Conservation (phyloP, 2,329 filamentous ascomycete genomes). For the Alternaria viburni region DNA sequence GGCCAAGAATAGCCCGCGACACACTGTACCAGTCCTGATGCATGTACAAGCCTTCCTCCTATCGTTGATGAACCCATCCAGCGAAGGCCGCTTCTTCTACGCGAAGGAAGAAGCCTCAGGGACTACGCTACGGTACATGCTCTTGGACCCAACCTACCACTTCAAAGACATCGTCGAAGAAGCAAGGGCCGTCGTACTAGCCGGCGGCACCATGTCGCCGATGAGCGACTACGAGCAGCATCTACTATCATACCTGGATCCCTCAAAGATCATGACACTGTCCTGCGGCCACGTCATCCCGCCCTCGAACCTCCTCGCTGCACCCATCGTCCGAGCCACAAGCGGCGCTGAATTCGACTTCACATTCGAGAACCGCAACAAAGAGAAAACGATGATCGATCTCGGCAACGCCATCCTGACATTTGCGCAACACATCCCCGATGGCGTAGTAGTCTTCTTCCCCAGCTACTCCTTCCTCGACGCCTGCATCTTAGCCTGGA, state of each 20-base stretch:
- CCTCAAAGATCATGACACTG: constrained; percentile 73
- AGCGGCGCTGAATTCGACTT: constrained; percentile 74
- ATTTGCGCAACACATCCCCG: constrained; percentile 75
- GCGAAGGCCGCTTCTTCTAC: constrained; percentile 68
- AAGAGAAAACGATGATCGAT: constrained; percentile 71
- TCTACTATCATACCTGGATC: constrained; percentile 76
- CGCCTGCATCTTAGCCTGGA: constrained; percentile 62
- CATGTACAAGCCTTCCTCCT: constrained; percentile 74
- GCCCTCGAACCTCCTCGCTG: constrained; percentile 77
- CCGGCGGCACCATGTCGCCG: constrained; percentile 96
- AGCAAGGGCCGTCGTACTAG: constrained; percentile 85
- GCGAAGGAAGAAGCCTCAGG: constrained; percentile 56
- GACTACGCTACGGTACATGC: constrained; percentile 77
- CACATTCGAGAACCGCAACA: constrained; percentile 78
- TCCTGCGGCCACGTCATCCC: constrained; percentile 97
- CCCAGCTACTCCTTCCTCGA: constrained; percentile 92
- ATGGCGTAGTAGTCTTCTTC: constrained; percentile 94
- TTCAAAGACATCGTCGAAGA: constrained; percentile 87
- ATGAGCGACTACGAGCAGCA: constrained; percentile 89
- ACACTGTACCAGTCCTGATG: constrained; percentile 62
- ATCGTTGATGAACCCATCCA: constrained; percentile 83
- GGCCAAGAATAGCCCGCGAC: constrained; percentile 23
- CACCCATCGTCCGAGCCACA: constrained; percentile 65
- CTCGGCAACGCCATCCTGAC: constrained; percentile 76
- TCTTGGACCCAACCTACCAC: constrained; percentile 89